phyloP scores from a whole-genome alignment of 306 rosid genomes.

The Luffa acutangula region DNA sequence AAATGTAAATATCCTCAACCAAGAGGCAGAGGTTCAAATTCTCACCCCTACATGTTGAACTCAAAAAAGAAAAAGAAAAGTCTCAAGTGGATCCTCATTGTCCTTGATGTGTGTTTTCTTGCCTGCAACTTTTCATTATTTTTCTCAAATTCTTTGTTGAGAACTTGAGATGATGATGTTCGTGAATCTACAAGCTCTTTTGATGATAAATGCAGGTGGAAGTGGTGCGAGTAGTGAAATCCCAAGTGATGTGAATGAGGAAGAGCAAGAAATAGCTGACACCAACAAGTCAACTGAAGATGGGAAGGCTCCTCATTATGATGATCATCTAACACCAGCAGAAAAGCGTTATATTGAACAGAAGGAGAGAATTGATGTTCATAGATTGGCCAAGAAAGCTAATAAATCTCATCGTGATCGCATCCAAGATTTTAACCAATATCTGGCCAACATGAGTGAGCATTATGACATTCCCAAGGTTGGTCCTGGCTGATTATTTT shows the following conservation, averaged over 20 bases:
- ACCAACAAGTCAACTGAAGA: slow-evolving; percentile 27
- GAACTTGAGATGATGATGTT: neutral
- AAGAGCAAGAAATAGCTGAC: slow-evolving; percentile 43
- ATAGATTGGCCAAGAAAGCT: slow-evolving; percentile 69
- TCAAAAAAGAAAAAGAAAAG: too few species aligned
- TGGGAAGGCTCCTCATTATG: slow-evolving; percentile 46
- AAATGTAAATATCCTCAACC: too few species aligned
- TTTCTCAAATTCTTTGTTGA: neutral
- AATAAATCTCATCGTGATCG: slow-evolving; percentile 93
- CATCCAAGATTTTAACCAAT: slow-evolving; percentile 92
- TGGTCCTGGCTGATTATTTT: slow-evolving; percentile 64
- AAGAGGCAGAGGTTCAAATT: too few species aligned
- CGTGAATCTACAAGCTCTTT: neutral
- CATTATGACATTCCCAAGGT: slow-evolving; percentile 97
- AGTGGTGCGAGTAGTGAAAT: slow-evolving; percentile 49
- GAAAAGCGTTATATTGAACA: slow-evolving; percentile 89
- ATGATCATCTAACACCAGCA: slow-evolving; percentile 73
- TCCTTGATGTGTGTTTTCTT: neutral
- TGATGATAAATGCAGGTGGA: slow-evolving; percentile 14
- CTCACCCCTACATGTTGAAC: too few species aligned
- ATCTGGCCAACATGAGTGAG: slow-evolving; percentile 98
- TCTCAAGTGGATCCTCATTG: neutral
- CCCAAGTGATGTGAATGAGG: slow-evolving; percentile 30
- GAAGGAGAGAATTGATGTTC: slow-evolving; percentile 71
- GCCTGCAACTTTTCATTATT: neutral